A percentile compares a stretch with the other conserved stretches of the same genome.
Evolutionary conservation across 1,139 yeast species (phyloP).

Genomic region (Candida tetrigidarum): DNA sequence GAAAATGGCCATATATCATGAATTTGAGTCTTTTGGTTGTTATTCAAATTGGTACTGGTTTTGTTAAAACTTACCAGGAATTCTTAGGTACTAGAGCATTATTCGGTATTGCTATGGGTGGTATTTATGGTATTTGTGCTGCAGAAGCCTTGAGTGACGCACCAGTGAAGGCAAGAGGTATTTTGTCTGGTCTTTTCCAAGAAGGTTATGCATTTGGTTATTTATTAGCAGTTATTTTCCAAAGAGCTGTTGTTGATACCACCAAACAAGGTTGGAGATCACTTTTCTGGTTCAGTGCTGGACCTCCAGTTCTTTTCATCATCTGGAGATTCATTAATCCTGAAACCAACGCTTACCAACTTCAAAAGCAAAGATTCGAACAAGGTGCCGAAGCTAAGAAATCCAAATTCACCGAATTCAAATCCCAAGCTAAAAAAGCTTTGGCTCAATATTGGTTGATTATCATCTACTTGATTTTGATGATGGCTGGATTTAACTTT

Average conservation of each 20-base stretch:
- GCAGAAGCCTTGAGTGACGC: conserved; percentile 45
- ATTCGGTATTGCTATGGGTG: conserved; percentile 51
- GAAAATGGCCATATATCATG: conserved; percentile 42
- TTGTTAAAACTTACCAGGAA: conserved; percentile 39
- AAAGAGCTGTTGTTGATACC: conserved; percentile 41
- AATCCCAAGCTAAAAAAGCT: conserved; percentile 29
- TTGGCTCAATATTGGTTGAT: conserved; percentile 43
- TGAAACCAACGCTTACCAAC: conserved; percentile 41
- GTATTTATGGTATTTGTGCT: conserved; percentile 42
- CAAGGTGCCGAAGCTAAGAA: conserved; percentile 19
- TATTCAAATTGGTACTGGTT: conserved; percentile 46
- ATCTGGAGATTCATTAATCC: conserved; percentile 40
- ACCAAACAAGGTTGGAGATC: conserved; percentile 42
- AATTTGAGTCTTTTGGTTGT: conserved; percentile 35
- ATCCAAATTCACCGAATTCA: conserved; percentile 18
- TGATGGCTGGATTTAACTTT: conserved; percentile 50
- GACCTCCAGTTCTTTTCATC: conserved; percentile 43
- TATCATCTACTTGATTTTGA: conserved; percentile 36
- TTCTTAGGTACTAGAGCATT: conserved; percentile 45
- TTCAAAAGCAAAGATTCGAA: conserved; percentile 26
- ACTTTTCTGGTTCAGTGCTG: conserved; percentile 47
- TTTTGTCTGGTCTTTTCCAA: conserved; percentile 42
- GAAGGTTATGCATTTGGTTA: conserved; percentile 51
- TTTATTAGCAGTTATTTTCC: conserved; percentile 45
- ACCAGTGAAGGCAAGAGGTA: conserved; percentile 41